Percentiles rank a stretch among this genome's conserved stretches.
phyloP scores from a whole-genome alignment of 305 asterid species.

The Ajuga reptans region DNA sequence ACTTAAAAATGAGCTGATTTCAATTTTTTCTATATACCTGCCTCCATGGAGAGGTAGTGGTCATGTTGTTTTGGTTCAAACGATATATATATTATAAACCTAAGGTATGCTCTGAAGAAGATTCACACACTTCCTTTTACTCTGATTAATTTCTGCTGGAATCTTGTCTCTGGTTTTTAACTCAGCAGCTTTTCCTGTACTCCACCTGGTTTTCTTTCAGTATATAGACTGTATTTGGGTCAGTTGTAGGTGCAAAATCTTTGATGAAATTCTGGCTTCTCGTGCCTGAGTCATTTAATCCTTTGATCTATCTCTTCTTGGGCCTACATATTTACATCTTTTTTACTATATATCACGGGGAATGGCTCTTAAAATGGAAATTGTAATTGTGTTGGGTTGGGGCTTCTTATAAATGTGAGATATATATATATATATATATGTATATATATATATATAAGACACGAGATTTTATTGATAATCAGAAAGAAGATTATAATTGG shows the following conservation, averaged over 20 bases:
- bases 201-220: conserved; percentile 3
- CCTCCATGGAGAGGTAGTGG: conserved; percentile 5
- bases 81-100: background rate
- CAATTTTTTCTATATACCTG: background rate
- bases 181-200: conserved; percentile 13
- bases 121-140: background rate
- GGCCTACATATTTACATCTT: background rate
- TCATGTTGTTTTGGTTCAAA: background rate
- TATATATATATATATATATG: no score
- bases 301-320: conserved; percentile 1
- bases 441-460: no score
- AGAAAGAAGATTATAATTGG: no score
- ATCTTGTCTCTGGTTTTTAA: background rate
- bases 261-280: conserved; percentile 5
- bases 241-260: background rate
- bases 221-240: conserved; percentile 10
- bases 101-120: conserved; percentile 4
- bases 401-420: conserved; percentile 1
- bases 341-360: background rate
- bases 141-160: conserved; percentile 4
- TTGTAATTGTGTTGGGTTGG: background rate
- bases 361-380: conserved; percentile 4
- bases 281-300: background rate
- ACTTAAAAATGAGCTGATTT: background rate
- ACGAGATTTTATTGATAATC: no score